Base-by-base conservation (phyloP, 371 early-diverging fungal genomes). In the Coemansia sp. region DNA sequence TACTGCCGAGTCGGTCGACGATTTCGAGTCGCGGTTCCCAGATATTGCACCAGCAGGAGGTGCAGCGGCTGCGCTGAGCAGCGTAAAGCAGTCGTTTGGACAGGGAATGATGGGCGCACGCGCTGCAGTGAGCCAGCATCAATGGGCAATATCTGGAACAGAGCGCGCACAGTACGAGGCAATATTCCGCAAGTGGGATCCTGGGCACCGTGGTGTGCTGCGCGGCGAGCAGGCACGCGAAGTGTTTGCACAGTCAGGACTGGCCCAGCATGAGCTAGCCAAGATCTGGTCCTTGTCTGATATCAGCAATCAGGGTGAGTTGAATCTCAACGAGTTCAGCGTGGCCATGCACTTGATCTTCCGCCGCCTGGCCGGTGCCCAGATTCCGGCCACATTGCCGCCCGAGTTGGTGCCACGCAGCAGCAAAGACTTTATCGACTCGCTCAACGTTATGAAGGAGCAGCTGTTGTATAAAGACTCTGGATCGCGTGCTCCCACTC, bases 321-420 rank as follows among this genome's bases (percentile, higher is more conserved):
- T 97, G 58, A 94, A 92, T 71, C 67, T 88, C 19, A 92, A 95
- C 78, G 96, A 95, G 79, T 97, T 96, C 71, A 88, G 93, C 8
- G 94, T 95, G 1, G 96, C 96, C 23, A 94, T 97, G 95, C 92
- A 96, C 75, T 80, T 97, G 24, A 88, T 96, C 48, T 90, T 92
- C 72, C 82, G 89, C 13, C 92, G 92, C 57, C 72, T 93, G 13
- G 88, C 86, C 49, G 95, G 95, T 2, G 83, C 85, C 26, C 89
- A 87, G 56, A 82, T 97, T 9, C 97, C 97, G 9, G 80, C 82
- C 11, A 79, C 74, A 6, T 71, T 97, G 41, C 97, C 97, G 1
- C 82, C 85, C 2, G 92, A 92, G 39, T 83, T 97, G 36, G 82
- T 69, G 53, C 71, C 74, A 17, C 64, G 66, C 24, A 78, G 73